Conservation (phyloP, 2,329 filamentous ascomycete species). For the Fusarium illudens region DNA sequence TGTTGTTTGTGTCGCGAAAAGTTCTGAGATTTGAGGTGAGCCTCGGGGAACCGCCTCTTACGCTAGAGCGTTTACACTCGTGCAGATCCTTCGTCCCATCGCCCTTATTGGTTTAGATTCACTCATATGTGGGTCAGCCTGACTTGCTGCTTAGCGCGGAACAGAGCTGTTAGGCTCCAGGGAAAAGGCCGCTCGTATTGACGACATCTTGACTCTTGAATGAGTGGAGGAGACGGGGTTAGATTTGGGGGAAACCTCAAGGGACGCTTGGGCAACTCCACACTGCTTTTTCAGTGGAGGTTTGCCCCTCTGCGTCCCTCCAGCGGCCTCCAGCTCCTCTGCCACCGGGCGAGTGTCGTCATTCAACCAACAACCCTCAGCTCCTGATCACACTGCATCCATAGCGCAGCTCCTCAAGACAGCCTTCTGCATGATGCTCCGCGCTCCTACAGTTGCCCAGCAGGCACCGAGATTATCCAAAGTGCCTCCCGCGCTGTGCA, state of each 20-base stretch:
- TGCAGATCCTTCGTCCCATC: conserved; percentile 1
- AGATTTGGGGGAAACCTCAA: neutral
- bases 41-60: neutral
- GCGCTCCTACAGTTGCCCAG: neutral
- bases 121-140: neutral
- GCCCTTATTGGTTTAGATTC: conserved; percentile 5
- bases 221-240: neutral
- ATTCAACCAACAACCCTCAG: neutral
- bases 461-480: neutral
- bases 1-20: neutral
- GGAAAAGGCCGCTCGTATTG: conserved; percentile 10
- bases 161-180: conserved; percentile 8
- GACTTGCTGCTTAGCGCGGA: neutral
- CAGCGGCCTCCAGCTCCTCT: conserved; percentile 12
- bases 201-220: neutral
- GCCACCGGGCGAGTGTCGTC: conserved; percentile 3
- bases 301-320: conserved; percentile 10
- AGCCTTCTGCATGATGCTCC: neutral
- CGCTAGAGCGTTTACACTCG: neutral
- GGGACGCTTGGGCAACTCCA: conserved; percentile 23
- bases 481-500: conserved; percentile 7
- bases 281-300: conserved; percentile 38
- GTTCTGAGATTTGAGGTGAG: neutral
- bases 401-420: neutral
- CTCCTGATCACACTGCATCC: neutral